Conservation (phyloP, 2,329 filamentous ascomycete genomes). For the Fusarium nisikadoi region DNA sequence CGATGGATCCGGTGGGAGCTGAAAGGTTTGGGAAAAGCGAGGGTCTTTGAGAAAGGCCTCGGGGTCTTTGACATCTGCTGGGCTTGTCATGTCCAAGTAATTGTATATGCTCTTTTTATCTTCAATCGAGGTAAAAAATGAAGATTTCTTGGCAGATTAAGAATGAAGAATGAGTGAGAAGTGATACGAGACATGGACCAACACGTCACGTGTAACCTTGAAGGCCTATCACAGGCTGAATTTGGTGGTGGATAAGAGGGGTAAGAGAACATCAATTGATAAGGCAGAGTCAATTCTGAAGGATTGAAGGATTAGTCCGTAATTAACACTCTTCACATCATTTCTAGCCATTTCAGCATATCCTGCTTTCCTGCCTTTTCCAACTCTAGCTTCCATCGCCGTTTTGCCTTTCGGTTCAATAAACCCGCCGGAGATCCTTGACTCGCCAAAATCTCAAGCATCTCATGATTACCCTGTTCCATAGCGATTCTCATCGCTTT, state of each 20-base stretch:
- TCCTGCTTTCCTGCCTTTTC: neutral
- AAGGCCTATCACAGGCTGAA: neutral
- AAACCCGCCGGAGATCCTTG: neutral
- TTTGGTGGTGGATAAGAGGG: neutral
- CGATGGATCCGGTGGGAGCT: neutral
- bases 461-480: neutral
- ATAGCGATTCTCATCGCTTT: neutral
- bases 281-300: neutral
- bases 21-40: conserved; percentile 16
- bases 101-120: fast-evolving
- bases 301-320: neutral
- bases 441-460: neutral
- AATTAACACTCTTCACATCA: neutral
- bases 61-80: neutral
- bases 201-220: neutral
- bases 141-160: neutral
- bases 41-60: conserved; percentile 8
- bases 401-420: neutral
- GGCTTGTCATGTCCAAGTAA: neutral
- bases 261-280: neutral
- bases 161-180: neutral
- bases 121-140: too few species aligned
- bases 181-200: neutral
- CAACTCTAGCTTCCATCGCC: neutral
- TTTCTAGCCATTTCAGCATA: neutral